A percentile compares a stretch with the other conserved stretches of the same genome.
phyloP scores from a whole-genome alignment of 164 flowering plant genomes.

The Cinnamomum micranthum region DNA sequence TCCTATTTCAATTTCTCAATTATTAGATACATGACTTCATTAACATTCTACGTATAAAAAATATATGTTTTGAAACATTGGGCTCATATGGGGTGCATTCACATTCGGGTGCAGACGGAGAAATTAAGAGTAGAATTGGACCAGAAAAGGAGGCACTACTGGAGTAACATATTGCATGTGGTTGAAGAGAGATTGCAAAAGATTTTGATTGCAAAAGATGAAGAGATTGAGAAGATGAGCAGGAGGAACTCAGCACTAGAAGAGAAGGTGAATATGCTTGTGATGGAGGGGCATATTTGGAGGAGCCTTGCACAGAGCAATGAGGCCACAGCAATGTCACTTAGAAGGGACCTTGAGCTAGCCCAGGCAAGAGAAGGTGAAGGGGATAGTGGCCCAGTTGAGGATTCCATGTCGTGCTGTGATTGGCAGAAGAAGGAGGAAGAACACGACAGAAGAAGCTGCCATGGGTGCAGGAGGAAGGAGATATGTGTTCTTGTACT shows the following conservation, averaged over 20 bases:
- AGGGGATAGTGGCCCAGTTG: conserved; percentile 5
- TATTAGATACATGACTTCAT: too few species aligned
- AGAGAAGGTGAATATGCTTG: conserved; percentile 10
- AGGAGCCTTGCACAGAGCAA: conserved; percentile 14
- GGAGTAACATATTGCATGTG: conserved; percentile 4
- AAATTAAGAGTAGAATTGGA: conserved; percentile 15
- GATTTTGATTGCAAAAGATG: conserved; percentile 11
- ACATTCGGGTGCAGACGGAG: conserved; percentile 12
- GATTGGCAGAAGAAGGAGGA: neutral
- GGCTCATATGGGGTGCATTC: neutral
- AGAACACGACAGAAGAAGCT: neutral
- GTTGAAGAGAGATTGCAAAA: conserved; percentile 9
- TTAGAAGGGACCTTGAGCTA: conserved; percentile 19
- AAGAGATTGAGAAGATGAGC: conserved; percentile 10
- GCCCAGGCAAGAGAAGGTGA: conserved; percentile 11
- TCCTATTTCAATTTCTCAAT: neutral
- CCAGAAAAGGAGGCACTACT: conserved; percentile 6
- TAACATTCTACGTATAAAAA: too few species aligned
- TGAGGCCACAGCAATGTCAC: conserved; percentile 13
- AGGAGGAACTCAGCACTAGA: conserved; percentile 12
- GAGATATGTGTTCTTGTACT: conserved; percentile 8
- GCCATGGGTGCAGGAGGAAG: conserved; percentile 7
- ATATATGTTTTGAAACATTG: too few species aligned
- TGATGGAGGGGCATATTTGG: conserved; percentile 18
- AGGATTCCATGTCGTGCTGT: conserved; percentile 4